Evolutionary conservation across 2,329 filamentous ascomycete species (phyloP).

Genomic region (Penicillium sp.): DNA sequence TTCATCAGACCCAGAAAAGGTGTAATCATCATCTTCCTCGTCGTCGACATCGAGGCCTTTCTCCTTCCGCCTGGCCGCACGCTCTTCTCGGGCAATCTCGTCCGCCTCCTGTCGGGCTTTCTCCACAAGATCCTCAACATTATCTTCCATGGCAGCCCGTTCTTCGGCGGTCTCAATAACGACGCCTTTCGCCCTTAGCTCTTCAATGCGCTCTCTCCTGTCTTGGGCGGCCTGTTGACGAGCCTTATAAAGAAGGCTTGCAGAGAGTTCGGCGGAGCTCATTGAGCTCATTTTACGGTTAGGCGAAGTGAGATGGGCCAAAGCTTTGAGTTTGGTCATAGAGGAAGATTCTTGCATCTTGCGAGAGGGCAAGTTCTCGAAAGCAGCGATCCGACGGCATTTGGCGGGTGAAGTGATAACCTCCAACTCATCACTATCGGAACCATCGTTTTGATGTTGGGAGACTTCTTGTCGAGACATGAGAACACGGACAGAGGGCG

Average conservation of each 20-base stretch:
- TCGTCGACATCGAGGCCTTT: conserved; percentile 61
- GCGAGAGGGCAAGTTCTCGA: conserved; percentile 69
- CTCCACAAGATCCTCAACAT: conserved; percentile 86
- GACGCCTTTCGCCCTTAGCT: conserved; percentile 78
- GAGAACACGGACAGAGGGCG: conserved; percentile 43
- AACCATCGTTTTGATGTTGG: conserved; percentile 43
- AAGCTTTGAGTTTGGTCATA: conserved; percentile 69
- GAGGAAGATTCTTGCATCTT: conserved; percentile 64
- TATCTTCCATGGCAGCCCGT: conserved; percentile 76
- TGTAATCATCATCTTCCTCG: conserved; percentile 54
- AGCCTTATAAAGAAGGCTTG: conserved; percentile 70
- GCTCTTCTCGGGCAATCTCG: conserved; percentile 77
- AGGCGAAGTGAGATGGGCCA: conserved; percentile 72
- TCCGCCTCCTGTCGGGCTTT: conserved; percentile 80
- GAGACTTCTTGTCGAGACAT: conserved; percentile 45
- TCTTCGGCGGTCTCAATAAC: conserved; percentile 85
- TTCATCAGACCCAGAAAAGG: conserved; percentile 53
- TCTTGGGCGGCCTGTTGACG: conserved; percentile 79
- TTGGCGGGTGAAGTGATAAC: conserved; percentile 57
- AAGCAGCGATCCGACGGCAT: conserved; percentile 59
- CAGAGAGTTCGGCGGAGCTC: conserved; percentile 71
- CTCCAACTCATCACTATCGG: conserved; percentile 63
- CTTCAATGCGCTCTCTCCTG: conserved; percentile 74
- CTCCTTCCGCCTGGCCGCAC: conserved; percentile 68
- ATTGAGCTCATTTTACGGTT: conserved; percentile 60